Conservation (phyloP, 345 rosid species). For the Hirschfeldia incana region DNA sequence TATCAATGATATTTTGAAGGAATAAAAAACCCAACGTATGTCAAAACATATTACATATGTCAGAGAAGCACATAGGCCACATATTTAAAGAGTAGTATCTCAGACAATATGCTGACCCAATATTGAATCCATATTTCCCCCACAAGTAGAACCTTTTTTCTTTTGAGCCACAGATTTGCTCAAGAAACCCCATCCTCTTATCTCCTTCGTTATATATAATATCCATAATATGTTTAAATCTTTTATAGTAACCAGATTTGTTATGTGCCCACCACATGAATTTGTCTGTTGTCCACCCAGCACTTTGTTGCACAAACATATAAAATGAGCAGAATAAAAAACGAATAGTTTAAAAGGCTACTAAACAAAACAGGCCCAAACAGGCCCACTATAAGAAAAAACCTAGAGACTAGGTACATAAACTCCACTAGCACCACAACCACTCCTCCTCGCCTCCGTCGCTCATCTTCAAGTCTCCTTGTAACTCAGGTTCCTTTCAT, state of each 20-base stretch:
- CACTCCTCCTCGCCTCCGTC: neutral
- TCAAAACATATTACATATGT: neutral
- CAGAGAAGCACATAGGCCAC: neutral
- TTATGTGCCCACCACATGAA: neutral
- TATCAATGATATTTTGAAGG: neutral
- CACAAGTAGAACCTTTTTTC: neutral
- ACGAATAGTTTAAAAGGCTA: neutral
- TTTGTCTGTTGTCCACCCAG: neutral
- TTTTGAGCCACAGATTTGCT: neutral
- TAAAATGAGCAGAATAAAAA: neutral
- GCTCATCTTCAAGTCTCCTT: slow-evolving; percentile 2
- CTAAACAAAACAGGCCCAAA: neutral
- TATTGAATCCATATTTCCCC: neutral
- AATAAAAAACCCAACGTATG: neutral
- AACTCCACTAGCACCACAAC: neutral
- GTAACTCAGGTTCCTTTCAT: slow-evolving; percentile 22
- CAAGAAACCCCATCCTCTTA: neutral
- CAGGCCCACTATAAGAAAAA: neutral
- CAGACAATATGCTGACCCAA: neutral
- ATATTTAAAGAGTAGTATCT: neutral
- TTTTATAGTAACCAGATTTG: neutral
- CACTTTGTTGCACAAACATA: neutral
- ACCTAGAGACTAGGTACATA: neutral
- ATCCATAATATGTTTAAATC: neutral
- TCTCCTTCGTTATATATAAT: neutral